These are phyloP conservation scores for Ophiostoma ulmi DNA, from an alignment of 2,329 filamentous ascomycete species.

Conservation along the genomic window DNA sequence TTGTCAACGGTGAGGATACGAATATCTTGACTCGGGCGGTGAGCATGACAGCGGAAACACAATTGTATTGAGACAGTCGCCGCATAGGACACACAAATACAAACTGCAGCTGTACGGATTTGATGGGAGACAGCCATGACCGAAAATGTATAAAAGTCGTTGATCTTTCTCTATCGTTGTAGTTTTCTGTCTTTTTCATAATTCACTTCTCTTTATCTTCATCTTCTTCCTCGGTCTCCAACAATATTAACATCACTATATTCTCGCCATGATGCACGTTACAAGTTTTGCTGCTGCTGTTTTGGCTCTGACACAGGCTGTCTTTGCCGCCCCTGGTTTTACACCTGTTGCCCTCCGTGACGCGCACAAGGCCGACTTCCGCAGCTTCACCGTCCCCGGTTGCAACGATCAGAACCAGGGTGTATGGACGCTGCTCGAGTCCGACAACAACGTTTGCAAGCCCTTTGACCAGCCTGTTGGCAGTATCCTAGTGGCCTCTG, in stretches of 20 bases:
- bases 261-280: conserved; percentile 22
- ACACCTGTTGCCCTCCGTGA: background rate
- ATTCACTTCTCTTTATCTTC: background rate
- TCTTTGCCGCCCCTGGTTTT: background rate
- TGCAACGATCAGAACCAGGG: conserved; percentile 27
- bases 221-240: background rate
- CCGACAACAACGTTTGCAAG: conserved; percentile 19
- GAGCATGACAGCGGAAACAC: background rate
- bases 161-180: background rate
- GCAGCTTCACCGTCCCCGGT: conserved; percentile 26
- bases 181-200: background rate
- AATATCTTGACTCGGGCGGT: background rate
- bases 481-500: conserved; percentile 20
- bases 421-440: conserved; percentile 26
- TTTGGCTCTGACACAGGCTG: conserved; percentile 11
- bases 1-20: too few relatives aligned
- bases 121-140: background rate
- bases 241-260: background rate
- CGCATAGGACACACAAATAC: background rate
- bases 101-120: background rate
- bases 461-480: conserved; percentile 23
- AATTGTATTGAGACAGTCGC: background rate
- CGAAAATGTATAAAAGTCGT: background rate
- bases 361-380: conserved; percentile 26
- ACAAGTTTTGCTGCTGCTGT: conserved; percentile 3